These are phyloP conservation scores for Gossypium davidsonii DNA, from an alignment of 441 rosid species.

Conservation along the genomic window DNA sequence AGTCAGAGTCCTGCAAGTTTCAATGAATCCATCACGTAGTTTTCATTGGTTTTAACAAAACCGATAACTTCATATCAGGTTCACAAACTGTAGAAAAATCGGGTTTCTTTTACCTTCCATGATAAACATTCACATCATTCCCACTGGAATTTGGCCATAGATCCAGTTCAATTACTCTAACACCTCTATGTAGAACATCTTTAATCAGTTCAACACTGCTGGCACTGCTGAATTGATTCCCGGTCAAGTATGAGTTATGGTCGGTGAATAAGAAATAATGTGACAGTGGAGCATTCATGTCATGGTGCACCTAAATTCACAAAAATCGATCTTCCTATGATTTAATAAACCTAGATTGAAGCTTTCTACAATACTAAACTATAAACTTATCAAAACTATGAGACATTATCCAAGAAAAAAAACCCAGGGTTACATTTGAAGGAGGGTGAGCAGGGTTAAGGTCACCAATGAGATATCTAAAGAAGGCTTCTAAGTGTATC, in stretches of 20 bases:
- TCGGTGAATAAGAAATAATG: slow-evolving; percentile 81
- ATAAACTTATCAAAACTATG: neutral
- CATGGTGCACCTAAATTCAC: slow-evolving; percentile 52
- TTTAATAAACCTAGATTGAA: neutral
- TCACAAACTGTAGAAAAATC: neutral
- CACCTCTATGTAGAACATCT: slow-evolving; percentile 46
- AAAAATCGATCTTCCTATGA: neutral
- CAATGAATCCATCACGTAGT: neutral
- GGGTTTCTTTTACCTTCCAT: slow-evolving; percentile 51
- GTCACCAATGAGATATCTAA: slow-evolving; percentile 58
- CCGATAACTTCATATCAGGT: neutral
- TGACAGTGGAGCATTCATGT: slow-evolving; percentile 65
- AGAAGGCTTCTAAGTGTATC: slow-evolving; percentile 52
- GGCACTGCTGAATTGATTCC: slow-evolving; percentile 60
- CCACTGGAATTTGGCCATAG: slow-evolving; percentile 55
- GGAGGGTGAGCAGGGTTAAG: slow-evolving; percentile 40
- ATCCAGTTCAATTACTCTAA: slow-evolving; percentile 78
- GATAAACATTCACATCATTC: slow-evolving; percentile 49
- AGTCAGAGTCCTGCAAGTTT: slow-evolving; percentile 50
- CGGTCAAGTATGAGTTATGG: slow-evolving; percentile 70
- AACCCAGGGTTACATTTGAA: slow-evolving; percentile 23
- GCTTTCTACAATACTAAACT: neutral
- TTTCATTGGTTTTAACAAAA: too few relatives aligned
- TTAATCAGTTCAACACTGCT: slow-evolving; percentile 55
- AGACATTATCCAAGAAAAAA: neutral